A percentile compares a stretch with the other conserved stretches of the same genome.
Conservation (phyloP, 495 filamentous ascomycete species). For the Daldinia childiae region DNA sequence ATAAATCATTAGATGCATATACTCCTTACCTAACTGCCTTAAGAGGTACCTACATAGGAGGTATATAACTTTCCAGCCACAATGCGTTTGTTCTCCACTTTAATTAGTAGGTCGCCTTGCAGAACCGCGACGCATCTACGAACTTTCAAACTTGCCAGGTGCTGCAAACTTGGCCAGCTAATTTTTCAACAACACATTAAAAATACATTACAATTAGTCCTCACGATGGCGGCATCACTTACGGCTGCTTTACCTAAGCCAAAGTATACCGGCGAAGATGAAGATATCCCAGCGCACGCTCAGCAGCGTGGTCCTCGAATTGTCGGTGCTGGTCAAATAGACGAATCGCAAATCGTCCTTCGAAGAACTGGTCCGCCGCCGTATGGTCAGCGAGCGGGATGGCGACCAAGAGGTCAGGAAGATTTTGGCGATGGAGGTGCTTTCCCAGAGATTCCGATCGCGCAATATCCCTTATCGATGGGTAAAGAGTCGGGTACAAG, state of each 20-base stretch:
- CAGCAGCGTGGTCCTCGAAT: constrained; percentile 82
- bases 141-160: constrained; percentile 2
- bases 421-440: constrained; percentile 97
- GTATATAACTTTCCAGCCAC: neutral
- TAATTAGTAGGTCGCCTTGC: constrained; percentile 23
- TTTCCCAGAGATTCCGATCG: constrained; percentile 89
- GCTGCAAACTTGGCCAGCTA: constrained; percentile 10
- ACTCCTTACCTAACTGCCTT: neutral
- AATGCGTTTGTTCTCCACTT: constrained; percentile 15
- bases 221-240: constrained; percentile 74
- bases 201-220: neutral
- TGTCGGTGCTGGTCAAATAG: constrained; percentile 76
- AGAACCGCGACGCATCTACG: constrained; percentile 22
- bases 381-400: constrained; percentile 73
- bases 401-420: constrained; percentile 88
- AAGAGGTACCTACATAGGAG: neutral
- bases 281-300: constrained; percentile 76
- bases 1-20: neutral
- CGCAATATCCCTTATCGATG: constrained; percentile 96
- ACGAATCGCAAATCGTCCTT: constrained; percentile 87
- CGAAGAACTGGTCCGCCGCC: constrained; percentile 57
- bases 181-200: constrained; percentile 22
- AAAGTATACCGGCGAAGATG: constrained; percentile 85
- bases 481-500: constrained; percentile 79
- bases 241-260: constrained; percentile 87